Base-by-base conservation (phyloP, 495 filamentous ascomycete species). In the Cudoniella acicularis region DNA sequence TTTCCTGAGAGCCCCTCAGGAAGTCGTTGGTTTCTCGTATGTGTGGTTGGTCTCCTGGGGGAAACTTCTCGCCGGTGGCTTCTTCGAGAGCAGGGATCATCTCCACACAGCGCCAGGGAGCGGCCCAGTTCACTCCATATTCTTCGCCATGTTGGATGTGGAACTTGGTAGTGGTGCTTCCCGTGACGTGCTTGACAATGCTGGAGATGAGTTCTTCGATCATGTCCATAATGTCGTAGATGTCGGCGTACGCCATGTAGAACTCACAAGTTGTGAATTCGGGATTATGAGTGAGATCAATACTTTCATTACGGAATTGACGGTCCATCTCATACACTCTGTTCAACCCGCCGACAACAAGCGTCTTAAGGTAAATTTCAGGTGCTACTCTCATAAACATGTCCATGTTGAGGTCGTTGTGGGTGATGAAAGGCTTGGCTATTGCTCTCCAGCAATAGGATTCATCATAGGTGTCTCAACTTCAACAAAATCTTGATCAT, bases 381-480 rank as follows among this genome's bases (percentile, higher is more conserved):
- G 94, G 95, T 8, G 94, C 94, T 49, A 99, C 84, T 69, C 94
- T 83, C 84, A 99, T 88, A 77, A 89, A 98, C 68, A 98, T 82
- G 62, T 96, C 88, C 82, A 92, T 88, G 72, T 96, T 83, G 18
- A 91, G 80, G 10, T 97, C 94, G 73, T 98, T 98, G 76, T 96
- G 87, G 1, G 94, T 97, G 58, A 88, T 78, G 73, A 98, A 99
- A 13, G 94, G 94, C 79, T 91, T 92, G 57, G 94, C 94, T 8
- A 95, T 98, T 18, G 94, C 94, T 60, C 94, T 67, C 94, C 94
- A 24, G 93, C 92, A 69, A 96, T 94, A 56, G 88, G 83, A 67
- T 96, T 95, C 87, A 99, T 90, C 84, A 98, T 96, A 9, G 95
- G 95, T 1, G 94, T 98, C 75, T 97, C 89, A n/a, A 98, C 91